These are phyloP conservation scores for Prunus persica DNA, from an alignment of 306 rosid genomes.

Conservation along the genomic window Prunus_persica_NCBIv2 NC_034011.1:2878501-2879000, in stretches of 20 bases:
- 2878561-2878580: neutral
- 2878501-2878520: neutral
- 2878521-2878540: neutral
- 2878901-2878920: neutral
- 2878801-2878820: neutral
- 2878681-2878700: neutral
- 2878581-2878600: neutral
- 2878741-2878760: neutral
- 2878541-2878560: no score
- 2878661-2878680: neutral
- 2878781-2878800: neutral
- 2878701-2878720: neutral
- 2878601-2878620: neutral
- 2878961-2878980: neutral
- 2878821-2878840: neutral
- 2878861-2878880: neutral
- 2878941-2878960: constrained; percentile 6
- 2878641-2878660: neutral
- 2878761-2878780: neutral
- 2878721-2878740: neutral
- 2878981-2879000: neutral
- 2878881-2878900: constrained; percentile 8
- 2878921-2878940: neutral
- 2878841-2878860: neutral
- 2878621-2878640: neutral